These are phyloP conservation scores for Globisporangium rhizosaccharum DNA, from an alignment of 352 stramenopile species.

Conservation along the genomic window DNA sequence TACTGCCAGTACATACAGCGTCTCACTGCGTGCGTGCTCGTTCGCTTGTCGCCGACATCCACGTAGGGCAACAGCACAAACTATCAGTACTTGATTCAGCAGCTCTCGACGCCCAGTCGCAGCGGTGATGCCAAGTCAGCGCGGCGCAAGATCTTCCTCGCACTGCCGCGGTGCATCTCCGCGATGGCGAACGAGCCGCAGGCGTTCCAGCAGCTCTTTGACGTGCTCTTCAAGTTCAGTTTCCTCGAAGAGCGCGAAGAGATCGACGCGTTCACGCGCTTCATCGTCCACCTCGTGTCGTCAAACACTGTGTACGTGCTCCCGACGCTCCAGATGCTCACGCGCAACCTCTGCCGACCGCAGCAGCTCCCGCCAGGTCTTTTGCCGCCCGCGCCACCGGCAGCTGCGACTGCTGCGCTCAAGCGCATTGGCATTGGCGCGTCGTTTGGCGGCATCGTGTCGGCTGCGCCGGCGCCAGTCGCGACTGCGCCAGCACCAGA, in stretches of 20 bases:
- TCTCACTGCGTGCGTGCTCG: background rate
- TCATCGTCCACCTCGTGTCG: conserved; percentile 76
- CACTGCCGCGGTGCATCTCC: conserved; percentile 72
- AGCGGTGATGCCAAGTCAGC: conserved; percentile 34
- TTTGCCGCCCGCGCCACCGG: conserved; percentile 8
- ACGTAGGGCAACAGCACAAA: conserved; percentile 68
- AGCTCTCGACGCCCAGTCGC: conserved; percentile 33
- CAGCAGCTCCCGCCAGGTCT: conserved; percentile 39
- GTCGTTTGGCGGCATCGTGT: conserved; percentile 27
- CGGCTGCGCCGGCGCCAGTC: background rate
- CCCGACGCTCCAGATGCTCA: conserved; percentile 78
- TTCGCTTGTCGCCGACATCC: background rate
- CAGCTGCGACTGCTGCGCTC: background rate
- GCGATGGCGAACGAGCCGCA: conserved; percentile 61
- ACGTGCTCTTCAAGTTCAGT: conserved; percentile 82
- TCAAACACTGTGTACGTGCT: conserved; percentile 81
- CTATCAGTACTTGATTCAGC: conserved; percentile 72
- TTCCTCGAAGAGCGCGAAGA: conserved; percentile 48
- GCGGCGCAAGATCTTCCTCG: conserved; percentile 68
- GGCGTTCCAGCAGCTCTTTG: conserved; percentile 63
- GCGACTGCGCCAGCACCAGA: conserved; percentile 7
- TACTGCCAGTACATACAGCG: background rate
- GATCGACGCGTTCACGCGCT: conserved; percentile 62
- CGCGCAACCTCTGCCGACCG: conserved; percentile 62
- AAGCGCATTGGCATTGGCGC: conserved; percentile 36